Base-by-base conservation (phyloP, 1,284 basidiomycete species). In the Abortiporus biennis region DNA sequence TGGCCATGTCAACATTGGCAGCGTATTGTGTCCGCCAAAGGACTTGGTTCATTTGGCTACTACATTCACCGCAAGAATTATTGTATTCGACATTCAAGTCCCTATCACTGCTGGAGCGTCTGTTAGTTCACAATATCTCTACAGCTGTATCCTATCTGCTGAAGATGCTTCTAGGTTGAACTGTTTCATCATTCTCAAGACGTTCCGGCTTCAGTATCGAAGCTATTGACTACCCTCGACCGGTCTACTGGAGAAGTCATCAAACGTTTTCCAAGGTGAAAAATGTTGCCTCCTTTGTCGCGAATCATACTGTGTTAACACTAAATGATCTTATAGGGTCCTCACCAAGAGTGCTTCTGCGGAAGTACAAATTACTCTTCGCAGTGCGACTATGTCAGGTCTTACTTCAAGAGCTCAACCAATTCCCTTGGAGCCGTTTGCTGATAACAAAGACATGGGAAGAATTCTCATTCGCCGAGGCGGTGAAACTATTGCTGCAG, bases 401-500 rank as follows among this genome's bases (percentile, higher is more conserved):
- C 61, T 74, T 6, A 57, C 65, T 1, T 48, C 71, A 0, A 59
- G 63, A 22, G 67, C 69, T 24, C 71, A 79, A 6, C 72, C 80
- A 2, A 84, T 96, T 22, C 89, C 93, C 2, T 59, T 96, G 15
- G 95, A 99, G 59, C 77, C 87, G 1, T 95, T 95, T 48, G 65
- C 80, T 3, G 69, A 70, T n/a, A 98, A 93, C 66, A 98, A 98
- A 65, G 92, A 96, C 50, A 96, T 99, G 95, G 94, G 94, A 0
- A 71, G 95, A 32, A 78, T 99, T 36, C 62, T 99, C 41, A 72
- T 99, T 47, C 71, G 95, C 29, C 72, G 94, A 47, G 81, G 81
- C 15, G 95, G 96, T 0, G 93, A 98, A 68, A 98, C 95, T 0
- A 88, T 99, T 46, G 92, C 85, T 35, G 94, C 94, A 42, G 94